phyloP scores from a whole-genome alignment of 495 filamentous ascomycete species.

The Talaromyces thailandensis region DNA sequence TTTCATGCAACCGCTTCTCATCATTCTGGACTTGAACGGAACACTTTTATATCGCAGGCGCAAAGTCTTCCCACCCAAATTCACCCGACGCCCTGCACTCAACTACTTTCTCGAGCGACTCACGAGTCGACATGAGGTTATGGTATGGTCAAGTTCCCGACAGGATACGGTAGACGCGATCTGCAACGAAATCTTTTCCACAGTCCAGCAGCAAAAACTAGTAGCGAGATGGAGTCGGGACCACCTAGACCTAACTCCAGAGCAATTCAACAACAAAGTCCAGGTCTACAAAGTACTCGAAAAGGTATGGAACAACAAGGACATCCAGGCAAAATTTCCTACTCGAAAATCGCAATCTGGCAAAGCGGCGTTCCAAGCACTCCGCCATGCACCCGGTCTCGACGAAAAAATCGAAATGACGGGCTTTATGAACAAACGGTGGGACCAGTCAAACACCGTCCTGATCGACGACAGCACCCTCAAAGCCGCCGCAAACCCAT shows the following conservation, averaged over 20 bases:
- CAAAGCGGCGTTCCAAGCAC: not conserved
- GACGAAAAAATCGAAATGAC: slow-evolving; percentile 2
- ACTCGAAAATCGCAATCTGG: not conserved
- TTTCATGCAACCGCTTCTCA: slow-evolving; percentile 46
- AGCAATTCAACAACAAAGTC: slow-evolving; percentile 59
- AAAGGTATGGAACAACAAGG: slow-evolving; percentile 55
- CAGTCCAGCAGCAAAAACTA: slow-evolving; percentile 31
- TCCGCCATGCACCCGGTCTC: not conserved
- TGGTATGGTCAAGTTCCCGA: slow-evolving; percentile 85
- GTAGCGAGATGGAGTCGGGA: slow-evolving; percentile 76
- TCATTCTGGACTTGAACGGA: slow-evolving; percentile 91
- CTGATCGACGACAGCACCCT: slow-evolving; percentile 74
- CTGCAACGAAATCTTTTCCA: slow-evolving; percentile 37
- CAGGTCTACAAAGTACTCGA: slow-evolving; percentile 83
- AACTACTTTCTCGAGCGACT: slow-evolving; percentile 57
- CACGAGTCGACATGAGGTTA: slow-evolving; percentile 59
- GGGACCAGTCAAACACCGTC: slow-evolving; percentile 81
- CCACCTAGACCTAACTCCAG: slow-evolving; percentile 52
- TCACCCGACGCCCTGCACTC: slow-evolving; percentile 53
- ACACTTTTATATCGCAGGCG: slow-evolving; percentile 67
- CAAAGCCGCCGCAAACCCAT: slow-evolving; percentile 76
- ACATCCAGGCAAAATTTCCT: slow-evolving; percentile 44
- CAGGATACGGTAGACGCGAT: slow-evolving; percentile 60
- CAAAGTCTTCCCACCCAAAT: slow-evolving; percentile 36
- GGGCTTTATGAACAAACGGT: slow-evolving; percentile 20